Evolutionary conservation across 306 rosid species (phyloP).

Genomic region (Vachellia collinsii): DNA sequence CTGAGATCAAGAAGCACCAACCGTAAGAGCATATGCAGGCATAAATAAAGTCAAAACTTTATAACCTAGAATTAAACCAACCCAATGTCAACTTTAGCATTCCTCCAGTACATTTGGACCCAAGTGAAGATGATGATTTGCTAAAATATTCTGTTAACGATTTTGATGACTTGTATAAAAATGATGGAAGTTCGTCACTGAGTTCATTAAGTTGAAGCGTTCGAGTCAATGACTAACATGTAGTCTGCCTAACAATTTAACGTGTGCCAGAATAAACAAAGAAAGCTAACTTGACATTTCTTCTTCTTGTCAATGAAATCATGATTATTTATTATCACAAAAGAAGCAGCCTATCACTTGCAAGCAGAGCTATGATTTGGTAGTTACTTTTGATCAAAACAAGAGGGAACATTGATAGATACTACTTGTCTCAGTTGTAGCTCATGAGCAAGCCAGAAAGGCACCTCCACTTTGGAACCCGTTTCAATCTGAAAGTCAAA

Average conservation of each 20-base stretch:
- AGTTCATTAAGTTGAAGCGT: slow-evolving; percentile 7
- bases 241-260: slow-evolving; percentile 11
- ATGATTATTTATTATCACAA: background rate
- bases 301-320: slow-evolving; percentile 25
- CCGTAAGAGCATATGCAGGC: slow-evolving; percentile 26
- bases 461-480: slow-evolving; percentile 88
- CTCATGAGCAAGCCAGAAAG: slow-evolving; percentile 95
- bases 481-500: slow-evolving; percentile 75
- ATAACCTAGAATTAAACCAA: slow-evolving; percentile 18
- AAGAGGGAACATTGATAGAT: slow-evolving; percentile 64
- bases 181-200: slow-evolving; percentile 5
- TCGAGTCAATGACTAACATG: slow-evolving; percentile 1
- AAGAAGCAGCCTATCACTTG: slow-evolving; percentile 14
- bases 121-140: slow-evolving; percentile 27
- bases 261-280: background rate
- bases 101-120: slow-evolving; percentile 2
- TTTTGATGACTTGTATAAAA: slow-evolving; percentile 19
- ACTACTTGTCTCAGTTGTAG: slow-evolving; percentile 76
- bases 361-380: background rate
- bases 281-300: slow-evolving; percentile 25
- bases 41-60: slow-evolving; percentile 20
- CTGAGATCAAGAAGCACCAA: slow-evolving; percentile 50
- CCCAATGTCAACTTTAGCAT: slow-evolving; percentile 14
- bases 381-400: slow-evolving; percentile 84
- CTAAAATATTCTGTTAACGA: slow-evolving; percentile 10